Conservation (phyloP, 768 basidiomycete species). For the Inosperma sp. region DNA sequence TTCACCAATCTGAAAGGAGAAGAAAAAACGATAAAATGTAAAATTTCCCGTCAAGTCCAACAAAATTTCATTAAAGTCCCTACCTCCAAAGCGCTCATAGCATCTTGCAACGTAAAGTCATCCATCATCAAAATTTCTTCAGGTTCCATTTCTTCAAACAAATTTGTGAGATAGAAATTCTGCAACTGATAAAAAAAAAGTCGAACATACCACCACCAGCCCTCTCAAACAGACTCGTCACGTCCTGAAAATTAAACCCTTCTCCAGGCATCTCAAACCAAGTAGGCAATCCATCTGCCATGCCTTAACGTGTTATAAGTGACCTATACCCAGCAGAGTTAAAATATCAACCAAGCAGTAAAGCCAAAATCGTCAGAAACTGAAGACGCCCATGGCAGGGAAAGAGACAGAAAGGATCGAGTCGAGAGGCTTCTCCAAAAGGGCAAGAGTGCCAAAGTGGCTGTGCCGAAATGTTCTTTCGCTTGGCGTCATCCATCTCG, state of each 20-base stretch:
- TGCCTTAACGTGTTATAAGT: neutral
- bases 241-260: constrained; percentile 57
- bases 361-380: no score
- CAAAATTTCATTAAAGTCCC: no score
- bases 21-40: constrained; percentile 8
- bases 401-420: no score
- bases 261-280: constrained; percentile 45
- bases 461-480: constrained; percentile 28
- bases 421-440: no score
- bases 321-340: neutral
- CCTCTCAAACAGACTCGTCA: constrained; percentile 53
- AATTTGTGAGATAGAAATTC: constrained; percentile 8
- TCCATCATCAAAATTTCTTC: constrained; percentile 63
- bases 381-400: no score
- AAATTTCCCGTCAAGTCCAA: constrained; percentile 3
- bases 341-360: no score
- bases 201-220: constrained; percentile 53
- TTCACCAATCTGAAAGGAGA: constrained; percentile 69
- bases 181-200: neutral
- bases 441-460: constrained; percentile 20
- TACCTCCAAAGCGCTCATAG: constrained; percentile 94
- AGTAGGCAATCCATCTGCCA: constrained; percentile 1
- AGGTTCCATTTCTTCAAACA: constrained; percentile 50
- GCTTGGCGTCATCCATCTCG: neutral
- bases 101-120: constrained; percentile 72